Evolutionary conservation across 371 early-diverging fungal genomes (phyloP).

Genomic region (Thermomucor indicae-seudaticae): DNA sequence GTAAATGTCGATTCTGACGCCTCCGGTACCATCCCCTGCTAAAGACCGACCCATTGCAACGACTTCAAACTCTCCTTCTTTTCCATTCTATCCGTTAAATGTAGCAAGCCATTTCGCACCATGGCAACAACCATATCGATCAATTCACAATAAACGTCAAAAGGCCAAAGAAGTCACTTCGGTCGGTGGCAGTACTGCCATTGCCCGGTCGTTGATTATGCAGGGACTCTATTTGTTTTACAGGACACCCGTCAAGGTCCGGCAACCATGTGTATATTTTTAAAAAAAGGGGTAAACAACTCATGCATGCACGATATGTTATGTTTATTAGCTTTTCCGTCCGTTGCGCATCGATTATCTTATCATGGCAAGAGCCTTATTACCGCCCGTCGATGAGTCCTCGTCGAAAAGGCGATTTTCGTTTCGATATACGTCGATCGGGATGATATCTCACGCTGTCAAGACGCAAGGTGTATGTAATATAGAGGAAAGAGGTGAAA

Average conservation of each 20-base stretch:
- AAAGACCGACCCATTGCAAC: too few relatives aligned
- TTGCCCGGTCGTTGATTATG: slow-evolving; percentile 58
- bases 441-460: slow-evolving; percentile 71
- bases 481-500: not conserved
- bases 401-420: slow-evolving; percentile 39
- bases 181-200: slow-evolving; percentile 56
- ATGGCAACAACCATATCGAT: too few relatives aligned
- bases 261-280: not conserved
- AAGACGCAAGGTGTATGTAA: slow-evolving; percentile 51
- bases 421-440: slow-evolving; percentile 68
- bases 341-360: slow-evolving; percentile 78
- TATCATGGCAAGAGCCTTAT: slow-evolving; percentile 70
- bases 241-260: slow-evolving; percentile 70
- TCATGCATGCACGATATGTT: not conserved
- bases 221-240: slow-evolving; percentile 73
- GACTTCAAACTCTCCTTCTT: too few relatives aligned
- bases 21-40: too few relatives aligned
- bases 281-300: not conserved
- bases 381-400: slow-evolving; percentile 42
- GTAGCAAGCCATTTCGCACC: too few relatives aligned
- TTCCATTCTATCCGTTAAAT: too few relatives aligned
- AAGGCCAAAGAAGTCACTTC: slow-evolving; percentile 48
- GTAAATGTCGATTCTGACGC: too few relatives aligned
- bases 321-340: slow-evolving; percentile 56
- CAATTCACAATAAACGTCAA: slow-evolving; percentile 26